Evolutionary conservation across 2,329 filamentous ascomycete genomes (phyloP).

Genomic region (Aureobasidium sp.): DNA sequence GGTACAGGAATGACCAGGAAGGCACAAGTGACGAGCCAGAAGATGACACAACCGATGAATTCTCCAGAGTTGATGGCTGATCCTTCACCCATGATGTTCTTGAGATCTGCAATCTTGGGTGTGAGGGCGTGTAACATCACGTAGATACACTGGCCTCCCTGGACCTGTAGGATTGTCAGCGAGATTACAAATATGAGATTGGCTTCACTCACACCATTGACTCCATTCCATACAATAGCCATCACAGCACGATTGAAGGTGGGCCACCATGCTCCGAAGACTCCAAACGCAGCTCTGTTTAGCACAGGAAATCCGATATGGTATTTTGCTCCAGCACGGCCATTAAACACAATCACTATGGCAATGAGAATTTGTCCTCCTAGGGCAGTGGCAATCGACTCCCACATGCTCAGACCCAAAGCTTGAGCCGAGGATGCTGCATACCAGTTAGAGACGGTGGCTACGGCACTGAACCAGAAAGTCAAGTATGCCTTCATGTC

Average conservation of each 20-base stretch:
- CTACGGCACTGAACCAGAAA: constrained; percentile 4
- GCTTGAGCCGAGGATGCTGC: constrained; percentile 4
- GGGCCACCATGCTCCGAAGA: constrained; percentile 42
- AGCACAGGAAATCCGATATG: constrained; percentile 40
- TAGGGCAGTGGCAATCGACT: constrained; percentile 34
- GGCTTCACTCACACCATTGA: neutral
- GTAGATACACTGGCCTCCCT: constrained; percentile 8
- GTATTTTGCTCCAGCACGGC: constrained; percentile 38
- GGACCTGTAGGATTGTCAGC: neutral
- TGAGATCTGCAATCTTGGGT: constrained; percentile 1
- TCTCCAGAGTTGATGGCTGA: neutral
- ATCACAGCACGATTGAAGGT: constrained; percentile 39
- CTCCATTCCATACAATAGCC: constrained; percentile 40
- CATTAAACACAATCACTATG: constrained; percentile 38
- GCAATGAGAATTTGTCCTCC: constrained; percentile 38
- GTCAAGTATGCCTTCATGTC: neutral
- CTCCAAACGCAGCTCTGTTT: constrained; percentile 38
- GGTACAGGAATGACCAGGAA: constrained; percentile 4
- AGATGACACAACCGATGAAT: constrained; percentile 3
- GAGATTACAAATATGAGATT: neutral
- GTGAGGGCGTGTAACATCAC: constrained; percentile 5
- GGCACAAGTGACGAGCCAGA: constrained; percentile 2
- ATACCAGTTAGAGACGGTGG: constrained; percentile 4
- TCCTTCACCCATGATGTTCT: constrained; percentile 5
- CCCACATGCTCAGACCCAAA: constrained; percentile 41